Percentiles rank a stretch among this genome's conserved stretches.
Evolutionary conservation across 805 yeast species (phyloP).

Genomic region (Schizosaccharomyces cryophilus): DNA sequence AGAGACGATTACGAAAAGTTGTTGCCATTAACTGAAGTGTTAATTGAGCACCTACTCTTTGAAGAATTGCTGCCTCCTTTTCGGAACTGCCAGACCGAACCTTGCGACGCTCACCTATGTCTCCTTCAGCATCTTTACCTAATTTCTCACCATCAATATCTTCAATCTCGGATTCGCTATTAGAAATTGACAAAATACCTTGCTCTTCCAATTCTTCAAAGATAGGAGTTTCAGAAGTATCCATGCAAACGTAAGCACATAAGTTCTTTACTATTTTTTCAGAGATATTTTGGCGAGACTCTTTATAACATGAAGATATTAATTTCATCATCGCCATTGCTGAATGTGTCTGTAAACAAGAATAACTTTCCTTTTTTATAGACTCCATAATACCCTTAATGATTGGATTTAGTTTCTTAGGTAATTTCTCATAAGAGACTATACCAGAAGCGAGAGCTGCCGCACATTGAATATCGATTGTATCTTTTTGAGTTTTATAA

Average conservation of each 20-base stretch:
- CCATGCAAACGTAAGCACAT: constrained; percentile 84
- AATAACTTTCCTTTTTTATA: constrained; percentile 48
- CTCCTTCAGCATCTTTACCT: background rate
- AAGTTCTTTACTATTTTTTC: constrained; percentile 76
- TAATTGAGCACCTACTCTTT: constrained; percentile 60
- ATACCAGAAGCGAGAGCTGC: constrained; percentile 60
- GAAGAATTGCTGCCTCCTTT: background rate
- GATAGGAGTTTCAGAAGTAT: constrained; percentile 87
- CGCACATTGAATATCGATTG: constrained; percentile 28
- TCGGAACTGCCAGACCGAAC: constrained; percentile 22
- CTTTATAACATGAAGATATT: constrained; percentile 29
- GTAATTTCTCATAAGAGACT: constrained; percentile 30
- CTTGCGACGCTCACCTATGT: constrained; percentile 17
- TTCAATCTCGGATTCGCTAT: background rate
- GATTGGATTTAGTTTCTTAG: constrained; percentile 66
- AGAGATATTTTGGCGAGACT: constrained; percentile 45
- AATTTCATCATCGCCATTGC: constrained; percentile 45
- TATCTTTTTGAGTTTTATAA: constrained; percentile 27
- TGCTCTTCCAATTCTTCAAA: constrained; percentile 17
- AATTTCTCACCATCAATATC: background rate
- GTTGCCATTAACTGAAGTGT: constrained; percentile 37
- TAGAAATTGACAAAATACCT: background rate
- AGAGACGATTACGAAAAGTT: constrained; percentile 28
- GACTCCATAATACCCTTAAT: constrained; percentile 84
- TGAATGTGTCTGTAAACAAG: constrained; percentile 41